phyloP scores from a whole-genome alignment of 2,329 filamentous ascomycete genomes.

The Colletotrichum tamarilloi region DNA sequence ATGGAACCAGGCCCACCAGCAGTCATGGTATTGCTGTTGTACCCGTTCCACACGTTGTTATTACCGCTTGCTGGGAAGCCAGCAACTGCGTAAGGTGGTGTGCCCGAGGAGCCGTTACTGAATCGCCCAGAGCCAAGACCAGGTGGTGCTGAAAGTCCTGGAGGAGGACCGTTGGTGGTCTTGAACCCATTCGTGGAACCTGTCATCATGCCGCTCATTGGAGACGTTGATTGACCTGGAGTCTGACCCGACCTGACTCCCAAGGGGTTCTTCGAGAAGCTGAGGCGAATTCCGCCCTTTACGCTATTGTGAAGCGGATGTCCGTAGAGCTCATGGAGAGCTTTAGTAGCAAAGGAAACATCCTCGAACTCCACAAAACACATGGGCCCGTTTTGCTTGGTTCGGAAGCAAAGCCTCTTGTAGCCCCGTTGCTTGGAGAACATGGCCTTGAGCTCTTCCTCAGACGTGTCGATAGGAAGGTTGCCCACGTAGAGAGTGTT shows the following conservation, averaged over 20 bases:
- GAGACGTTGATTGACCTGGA: constrained; percentile 54
- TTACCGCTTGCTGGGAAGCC: constrained; percentile 37
- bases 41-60: constrained; percentile 35
- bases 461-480: constrained; percentile 88
- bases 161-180: constrained; percentile 80
- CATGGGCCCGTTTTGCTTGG: constrained; percentile 96
- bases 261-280: constrained; percentile 97
- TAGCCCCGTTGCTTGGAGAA: constrained; percentile 96
- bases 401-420: constrained; percentile 93
- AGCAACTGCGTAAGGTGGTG: constrained; percentile 34
- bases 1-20: constrained; percentile 37
- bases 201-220: constrained; percentile 68
- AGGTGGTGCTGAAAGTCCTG: constrained; percentile 81
- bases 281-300: constrained; percentile 93
- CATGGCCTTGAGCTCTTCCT: constrained; percentile 93
- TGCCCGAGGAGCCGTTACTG: constrained; percentile 28
- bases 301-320: constrained; percentile 88
- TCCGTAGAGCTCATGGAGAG: constrained; percentile 90
- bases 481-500: constrained; percentile 99
- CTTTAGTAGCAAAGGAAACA: constrained; percentile 89
- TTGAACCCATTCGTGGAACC: constrained; percentile 70
- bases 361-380: constrained; percentile 99
- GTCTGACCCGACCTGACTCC: constrained; percentile 86
- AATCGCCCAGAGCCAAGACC: constrained; percentile 63
- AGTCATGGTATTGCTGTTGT: constrained; percentile 32